Conservation (phyloP, 2,329 filamentous ascomycete genomes). For the Cryphonectria parasitica region DNA sequence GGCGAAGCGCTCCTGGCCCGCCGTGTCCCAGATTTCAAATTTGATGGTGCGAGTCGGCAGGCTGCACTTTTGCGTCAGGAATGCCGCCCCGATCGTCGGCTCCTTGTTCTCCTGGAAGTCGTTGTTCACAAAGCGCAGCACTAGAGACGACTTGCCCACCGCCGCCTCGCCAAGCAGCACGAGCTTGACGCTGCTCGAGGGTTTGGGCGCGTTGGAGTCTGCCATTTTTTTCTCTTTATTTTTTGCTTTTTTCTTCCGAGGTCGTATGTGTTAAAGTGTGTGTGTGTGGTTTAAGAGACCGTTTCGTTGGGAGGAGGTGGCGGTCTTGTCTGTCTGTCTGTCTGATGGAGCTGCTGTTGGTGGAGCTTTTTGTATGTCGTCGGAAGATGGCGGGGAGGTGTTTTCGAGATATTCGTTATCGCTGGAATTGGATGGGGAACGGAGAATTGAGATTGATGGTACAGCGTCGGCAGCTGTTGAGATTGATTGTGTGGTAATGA, state of each 20-base stretch:
- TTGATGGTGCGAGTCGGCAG: conserved; percentile 90
- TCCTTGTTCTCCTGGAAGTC: conserved; percentile 99
- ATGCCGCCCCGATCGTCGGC: conserved; percentile 97
- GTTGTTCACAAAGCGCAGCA: conserved; percentile 98
- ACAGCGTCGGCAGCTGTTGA: neutral
- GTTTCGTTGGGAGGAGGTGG: neutral
- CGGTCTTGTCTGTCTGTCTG: neutral
- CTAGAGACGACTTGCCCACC: conserved; percentile 98
- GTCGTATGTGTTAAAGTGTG: neutral
- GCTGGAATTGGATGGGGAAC: neutral
- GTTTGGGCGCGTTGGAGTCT: conserved; percentile 80
- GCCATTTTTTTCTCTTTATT: conserved; percentile 60
- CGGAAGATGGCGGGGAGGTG: neutral
- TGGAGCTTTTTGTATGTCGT: neutral
- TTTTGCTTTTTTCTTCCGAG: conserved; percentile 15
- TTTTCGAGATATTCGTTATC: neutral
- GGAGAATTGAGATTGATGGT: neutral
- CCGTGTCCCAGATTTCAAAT: conserved; percentile 98
- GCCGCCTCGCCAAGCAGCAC: conserved; percentile 96
- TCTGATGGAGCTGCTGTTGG: neutral
- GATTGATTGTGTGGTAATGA: neutral
- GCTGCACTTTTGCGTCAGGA: conserved; percentile 98
- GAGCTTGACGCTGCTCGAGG: conserved; percentile 99
- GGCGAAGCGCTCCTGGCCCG: conserved; percentile 95
- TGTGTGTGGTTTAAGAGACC: neutral